These are phyloP conservation scores for Raffaelea albimanens DNA, from an alignment of 2,329 filamentous ascomycete species.

Conservation along the genomic window DNA sequence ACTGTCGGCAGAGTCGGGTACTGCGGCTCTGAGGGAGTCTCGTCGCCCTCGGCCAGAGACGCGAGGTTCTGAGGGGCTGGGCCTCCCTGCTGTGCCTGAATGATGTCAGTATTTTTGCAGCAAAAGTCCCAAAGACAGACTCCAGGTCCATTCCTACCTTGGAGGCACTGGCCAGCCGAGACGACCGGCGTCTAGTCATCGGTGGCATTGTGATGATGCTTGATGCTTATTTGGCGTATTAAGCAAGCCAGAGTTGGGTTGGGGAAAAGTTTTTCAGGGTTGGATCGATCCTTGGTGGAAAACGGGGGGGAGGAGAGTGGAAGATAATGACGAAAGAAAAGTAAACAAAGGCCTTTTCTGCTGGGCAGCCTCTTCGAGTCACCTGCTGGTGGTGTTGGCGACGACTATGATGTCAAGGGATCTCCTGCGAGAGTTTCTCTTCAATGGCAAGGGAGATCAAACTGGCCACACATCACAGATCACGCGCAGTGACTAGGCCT, in stretches of 20 bases:
- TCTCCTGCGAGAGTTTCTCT: too few species aligned
- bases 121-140: too few species aligned
- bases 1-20: slow-evolving; percentile 16
- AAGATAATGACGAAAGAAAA: too few species aligned
- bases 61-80: slow-evolving; percentile 22
- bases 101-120: neutral
- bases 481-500: neutral
- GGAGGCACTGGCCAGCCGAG: slow-evolving; percentile 30
- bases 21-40: slow-evolving; percentile 22
- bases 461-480: neutral
- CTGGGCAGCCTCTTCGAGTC: too few species aligned
- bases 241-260: neutral
- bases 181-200: slow-evolving; percentile 27
- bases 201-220: slow-evolving; percentile 10
- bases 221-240: neutral
- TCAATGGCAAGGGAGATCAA: too few species aligned
- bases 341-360: too few species aligned
- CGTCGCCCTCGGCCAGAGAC: slow-evolving; percentile 35
- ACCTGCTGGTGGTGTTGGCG: too few species aligned
- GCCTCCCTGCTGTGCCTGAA: neutral
- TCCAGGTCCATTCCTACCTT: too few species aligned
- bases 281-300: too few species aligned
- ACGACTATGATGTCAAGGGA: slow-evolving; percentile 9
- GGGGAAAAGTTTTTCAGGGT: too few species aligned
- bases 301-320: too few species aligned